Conservation (phyloP, 441 rosid genomes). For the Gossypium armourianum region DNA sequence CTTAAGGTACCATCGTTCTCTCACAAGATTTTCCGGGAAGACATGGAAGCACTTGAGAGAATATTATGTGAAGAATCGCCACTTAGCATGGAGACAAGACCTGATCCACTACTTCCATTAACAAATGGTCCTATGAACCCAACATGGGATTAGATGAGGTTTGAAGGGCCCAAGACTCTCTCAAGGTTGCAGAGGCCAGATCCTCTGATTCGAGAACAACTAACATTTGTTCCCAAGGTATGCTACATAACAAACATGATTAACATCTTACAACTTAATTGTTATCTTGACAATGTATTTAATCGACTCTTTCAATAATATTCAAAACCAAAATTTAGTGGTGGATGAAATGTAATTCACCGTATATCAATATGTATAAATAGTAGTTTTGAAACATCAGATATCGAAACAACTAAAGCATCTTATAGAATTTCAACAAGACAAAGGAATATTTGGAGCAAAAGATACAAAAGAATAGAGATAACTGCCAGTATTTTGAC, state of each 20-base stretch:
- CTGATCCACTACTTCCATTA: background rate
- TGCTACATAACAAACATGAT: background rate
- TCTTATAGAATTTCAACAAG: background rate
- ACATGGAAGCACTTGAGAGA: background rate
- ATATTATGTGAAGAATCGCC: background rate
- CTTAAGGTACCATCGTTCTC: background rate
- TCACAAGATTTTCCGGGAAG: background rate
- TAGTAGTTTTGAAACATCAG: background rate
- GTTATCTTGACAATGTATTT: background rate
- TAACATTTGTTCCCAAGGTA: background rate
- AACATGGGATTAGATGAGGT: background rate
- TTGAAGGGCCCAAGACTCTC: background rate
- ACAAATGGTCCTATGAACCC: background rate
- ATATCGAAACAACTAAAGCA: background rate
- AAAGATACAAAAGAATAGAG: background rate
- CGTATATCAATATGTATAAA: background rate
- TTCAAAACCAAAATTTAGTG: background rate
- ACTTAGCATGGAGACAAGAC: background rate
- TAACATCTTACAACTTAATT: background rate
- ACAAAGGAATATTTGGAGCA: slow-evolving; percentile 1
- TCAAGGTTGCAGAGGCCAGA: background rate
- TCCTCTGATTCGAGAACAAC: background rate
- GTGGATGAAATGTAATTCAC: background rate
- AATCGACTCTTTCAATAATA: background rate
- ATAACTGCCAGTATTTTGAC: background rate